phyloP scores from a whole-genome alignment of 2,329 filamentous ascomycete species.

The Diaporthe vaccinii region DNA sequence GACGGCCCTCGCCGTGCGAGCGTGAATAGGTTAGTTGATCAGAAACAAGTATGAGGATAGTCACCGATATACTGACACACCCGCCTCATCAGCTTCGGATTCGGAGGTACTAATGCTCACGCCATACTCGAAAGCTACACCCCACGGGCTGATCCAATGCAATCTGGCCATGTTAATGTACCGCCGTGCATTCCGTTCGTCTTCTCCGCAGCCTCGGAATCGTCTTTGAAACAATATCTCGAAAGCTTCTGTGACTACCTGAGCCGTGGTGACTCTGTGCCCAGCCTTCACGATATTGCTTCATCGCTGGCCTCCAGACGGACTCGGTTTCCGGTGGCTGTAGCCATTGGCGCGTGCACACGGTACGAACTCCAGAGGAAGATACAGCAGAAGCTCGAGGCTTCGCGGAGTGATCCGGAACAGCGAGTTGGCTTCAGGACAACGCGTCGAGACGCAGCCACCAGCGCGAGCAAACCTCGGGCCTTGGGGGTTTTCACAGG shows the following conservation, averaged over 20 bases:
- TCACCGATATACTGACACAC: background rate
- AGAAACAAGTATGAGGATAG: no score
- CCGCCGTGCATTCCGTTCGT: slow-evolving; percentile 42
- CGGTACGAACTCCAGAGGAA: no score
- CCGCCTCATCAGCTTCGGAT: slow-evolving; percentile 45
- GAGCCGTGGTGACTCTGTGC: background rate
- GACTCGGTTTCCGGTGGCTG: no score
- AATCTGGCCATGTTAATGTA: background rate
- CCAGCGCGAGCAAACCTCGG: background rate
- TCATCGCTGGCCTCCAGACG: background rate
- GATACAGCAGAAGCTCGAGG: background rate
- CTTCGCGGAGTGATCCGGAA: background rate
- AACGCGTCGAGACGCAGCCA: background rate
- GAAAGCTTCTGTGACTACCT: background rate
- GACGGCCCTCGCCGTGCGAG: background rate
- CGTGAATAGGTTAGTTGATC: slow-evolving; percentile 16
- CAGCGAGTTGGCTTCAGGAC: no score
- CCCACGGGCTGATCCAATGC: background rate
- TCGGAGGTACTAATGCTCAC: slow-evolving; percentile 35
- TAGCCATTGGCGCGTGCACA: no score
- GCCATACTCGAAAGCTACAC: slow-evolving; percentile 27
- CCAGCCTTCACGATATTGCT: background rate
- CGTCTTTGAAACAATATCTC: background rate
- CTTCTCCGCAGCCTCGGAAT: slow-evolving; percentile 47
- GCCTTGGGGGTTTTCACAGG: slow-evolving; percentile 48